Percentiles rank a stretch among this genome's conserved stretches.
phyloP scores from a whole-genome alignment of 805 yeast genomes.

The Yamadazyma takamatsuzukensis region DNA sequence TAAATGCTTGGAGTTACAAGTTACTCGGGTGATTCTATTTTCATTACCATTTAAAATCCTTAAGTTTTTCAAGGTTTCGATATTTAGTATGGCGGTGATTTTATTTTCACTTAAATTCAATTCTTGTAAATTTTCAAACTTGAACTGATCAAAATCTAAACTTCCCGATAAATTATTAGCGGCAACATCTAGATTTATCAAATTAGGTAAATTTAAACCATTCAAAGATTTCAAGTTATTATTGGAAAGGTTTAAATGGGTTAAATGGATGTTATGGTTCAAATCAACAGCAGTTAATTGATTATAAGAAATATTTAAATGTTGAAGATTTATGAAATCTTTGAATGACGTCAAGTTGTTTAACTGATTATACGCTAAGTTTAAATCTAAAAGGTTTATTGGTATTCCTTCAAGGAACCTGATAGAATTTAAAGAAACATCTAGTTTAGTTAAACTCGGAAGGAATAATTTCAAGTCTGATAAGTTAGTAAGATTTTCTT shows the following conservation, averaged over 20 bases:
- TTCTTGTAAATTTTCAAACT: conserved; percentile 40
- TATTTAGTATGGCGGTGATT: conserved; percentile 27
- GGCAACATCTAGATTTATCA: conserved; percentile 38
- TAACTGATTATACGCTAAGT: conserved; percentile 36
- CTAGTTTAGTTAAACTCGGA: conserved; percentile 38
- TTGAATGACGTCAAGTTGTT: conserved; percentile 40
- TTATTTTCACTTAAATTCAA: conserved; percentile 41
- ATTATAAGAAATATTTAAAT: conserved; percentile 39
- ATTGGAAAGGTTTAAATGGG: conserved; percentile 32
- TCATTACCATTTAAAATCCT: conserved; percentile 40
- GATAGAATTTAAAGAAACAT: conserved; percentile 42
- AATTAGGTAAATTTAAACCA: conserved; percentile 39
- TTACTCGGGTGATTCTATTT: conserved; percentile 28
- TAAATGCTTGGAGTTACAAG: conserved; percentile 19
- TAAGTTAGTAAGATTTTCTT: conserved; percentile 33
- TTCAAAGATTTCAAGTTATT: conserved; percentile 34
- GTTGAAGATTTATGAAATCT: conserved; percentile 38
- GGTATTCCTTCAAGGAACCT: conserved; percentile 48
- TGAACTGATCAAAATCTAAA: conserved; percentile 31
- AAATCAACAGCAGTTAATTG: conserved; percentile 32
- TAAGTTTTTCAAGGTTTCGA: conserved; percentile 33
- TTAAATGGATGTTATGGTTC: conserved; percentile 37
- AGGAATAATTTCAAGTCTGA: conserved; percentile 42
- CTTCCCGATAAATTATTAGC: conserved; percentile 37
- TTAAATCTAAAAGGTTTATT: conserved; percentile 29